Percentiles rank a stretch among this genome's conserved stretches.
Conservation (phyloP, 75 land plant genomes). For the Pinus albicaulis region DNA sequence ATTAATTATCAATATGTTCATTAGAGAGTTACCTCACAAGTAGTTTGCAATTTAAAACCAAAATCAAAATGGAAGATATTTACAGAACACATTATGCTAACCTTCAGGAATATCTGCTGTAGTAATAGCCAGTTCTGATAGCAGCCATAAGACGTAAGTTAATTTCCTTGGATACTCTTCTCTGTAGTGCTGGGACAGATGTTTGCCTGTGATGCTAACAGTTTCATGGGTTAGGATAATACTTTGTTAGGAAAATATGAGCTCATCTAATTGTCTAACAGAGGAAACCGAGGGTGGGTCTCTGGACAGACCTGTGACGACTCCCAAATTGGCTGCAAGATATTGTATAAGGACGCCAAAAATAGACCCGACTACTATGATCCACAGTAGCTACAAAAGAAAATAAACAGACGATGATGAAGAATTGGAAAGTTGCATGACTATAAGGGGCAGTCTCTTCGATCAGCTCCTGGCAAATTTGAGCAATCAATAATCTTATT, state of each 20-base stretch:
- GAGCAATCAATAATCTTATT: too few species aligned
- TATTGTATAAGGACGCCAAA: slow-evolving; percentile 26
- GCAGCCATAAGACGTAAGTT: slow-evolving; percentile 21
- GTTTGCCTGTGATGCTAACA: not conserved
- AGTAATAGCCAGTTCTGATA: slow-evolving; percentile 29
- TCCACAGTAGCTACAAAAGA: not conserved
- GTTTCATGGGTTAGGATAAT: not conserved
- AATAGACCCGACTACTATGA: not conserved
- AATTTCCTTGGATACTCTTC: slow-evolving; percentile 26
- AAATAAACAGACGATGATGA: not conserved
- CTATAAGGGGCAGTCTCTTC: too few species aligned
- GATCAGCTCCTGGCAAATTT: too few species aligned
- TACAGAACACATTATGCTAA: not conserved
- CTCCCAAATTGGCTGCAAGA: slow-evolving; percentile 34
- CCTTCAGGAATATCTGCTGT: slow-evolving; percentile 35
- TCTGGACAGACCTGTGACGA: slow-evolving; percentile 22
- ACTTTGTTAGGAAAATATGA: not conserved
- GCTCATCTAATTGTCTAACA: too few species aligned
- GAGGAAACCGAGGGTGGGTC: not conserved
- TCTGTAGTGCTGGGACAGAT: slow-evolving; percentile 4
- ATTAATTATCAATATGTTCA: not conserved
- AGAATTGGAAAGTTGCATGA: too few species aligned
- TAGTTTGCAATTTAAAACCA: too few species aligned
- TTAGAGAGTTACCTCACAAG: not conserved
- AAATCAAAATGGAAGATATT: not conserved